These are phyloP conservation scores for Phaffomyces opuntiae DNA, from an alignment of 805 yeast genomes.

Conservation along the genomic window DNA sequence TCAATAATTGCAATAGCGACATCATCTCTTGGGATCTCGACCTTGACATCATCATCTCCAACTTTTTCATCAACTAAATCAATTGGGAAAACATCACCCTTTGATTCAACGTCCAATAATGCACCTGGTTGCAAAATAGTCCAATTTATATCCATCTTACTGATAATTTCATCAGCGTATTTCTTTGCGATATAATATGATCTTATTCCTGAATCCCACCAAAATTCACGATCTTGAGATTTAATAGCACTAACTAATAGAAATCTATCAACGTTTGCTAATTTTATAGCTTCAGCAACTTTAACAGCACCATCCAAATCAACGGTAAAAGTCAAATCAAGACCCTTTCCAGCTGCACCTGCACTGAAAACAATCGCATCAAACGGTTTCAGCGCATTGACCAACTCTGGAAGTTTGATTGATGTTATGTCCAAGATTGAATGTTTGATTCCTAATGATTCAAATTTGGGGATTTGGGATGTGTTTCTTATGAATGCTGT, in stretches of 20 bases:
- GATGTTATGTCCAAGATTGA: constrained; percentile 35
- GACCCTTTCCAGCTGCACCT: constrained; percentile 54
- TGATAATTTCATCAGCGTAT: constrained; percentile 47
- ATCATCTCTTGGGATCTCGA: constrained; percentile 37
- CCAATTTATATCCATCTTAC: constrained; percentile 34
- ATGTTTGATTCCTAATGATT: constrained; percentile 28
- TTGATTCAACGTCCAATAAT: constrained; percentile 32
- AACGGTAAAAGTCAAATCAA: constrained; percentile 39
- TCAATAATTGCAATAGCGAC: constrained; percentile 43
- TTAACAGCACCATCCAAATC: constrained; percentile 59
- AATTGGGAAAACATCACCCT: constrained; percentile 38
- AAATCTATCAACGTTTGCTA: constrained; percentile 37
- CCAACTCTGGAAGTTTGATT: constrained; percentile 28
- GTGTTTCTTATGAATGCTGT: constrained; percentile 38
- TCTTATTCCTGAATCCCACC: constrained; percentile 33
- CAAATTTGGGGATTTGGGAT: constrained; percentile 37
- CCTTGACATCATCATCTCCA: neutral
- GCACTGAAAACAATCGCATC: constrained; percentile 56
- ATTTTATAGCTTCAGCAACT: constrained; percentile 46
- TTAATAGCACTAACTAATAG: constrained; percentile 50
- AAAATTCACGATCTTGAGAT: constrained; percentile 42
- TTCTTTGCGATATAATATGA: constrained; percentile 55
- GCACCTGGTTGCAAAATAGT: constrained; percentile 52
- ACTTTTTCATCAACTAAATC: constrained; percentile 11
- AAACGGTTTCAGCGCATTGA: constrained; percentile 34